Percentiles rank a stretch among this genome's conserved stretches.
Evolutionary conservation across 2,329 filamentous ascomycete genomes (phyloP).

Genomic region (Neonectria faginata): DNA sequence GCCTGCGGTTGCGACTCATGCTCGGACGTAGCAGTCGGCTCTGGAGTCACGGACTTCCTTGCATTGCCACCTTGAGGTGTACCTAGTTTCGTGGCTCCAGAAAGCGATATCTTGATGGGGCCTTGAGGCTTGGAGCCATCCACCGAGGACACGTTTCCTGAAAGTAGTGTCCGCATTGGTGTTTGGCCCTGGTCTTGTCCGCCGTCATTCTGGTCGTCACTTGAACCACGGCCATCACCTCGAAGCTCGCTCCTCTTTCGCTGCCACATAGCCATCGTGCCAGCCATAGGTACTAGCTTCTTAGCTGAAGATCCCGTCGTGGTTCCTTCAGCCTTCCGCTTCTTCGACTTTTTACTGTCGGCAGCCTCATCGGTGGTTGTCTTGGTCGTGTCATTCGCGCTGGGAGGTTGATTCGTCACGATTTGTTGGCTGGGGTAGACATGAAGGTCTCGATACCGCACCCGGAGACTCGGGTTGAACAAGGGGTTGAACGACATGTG

Average conservation of each 20-base stretch:
- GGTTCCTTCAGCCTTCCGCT: constrained; percentile 63
- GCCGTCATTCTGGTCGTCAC: constrained; percentile 16
- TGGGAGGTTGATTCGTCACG: constrained; percentile 65
- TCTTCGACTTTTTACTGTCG: constrained; percentile 60
- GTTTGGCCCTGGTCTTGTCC: constrained; percentile 36
- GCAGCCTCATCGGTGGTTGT: constrained; percentile 42
- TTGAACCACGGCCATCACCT: constrained; percentile 30
- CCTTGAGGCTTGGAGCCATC: constrained; percentile 37
- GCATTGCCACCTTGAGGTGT: constrained; percentile 24
- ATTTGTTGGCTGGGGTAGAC: constrained; percentile 76
- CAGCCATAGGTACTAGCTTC: constrained; percentile 56
- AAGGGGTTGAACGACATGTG: constrained; percentile 77
- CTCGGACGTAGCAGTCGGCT: constrained; percentile 16
- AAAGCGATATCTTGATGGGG: constrained; percentile 51
- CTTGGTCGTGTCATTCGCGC: constrained; percentile 46
- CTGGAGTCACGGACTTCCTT: constrained; percentile 29
- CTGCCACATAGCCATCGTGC: constrained; percentile 60
- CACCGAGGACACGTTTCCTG: constrained; percentile 23
- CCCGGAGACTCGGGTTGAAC: constrained; percentile 73
- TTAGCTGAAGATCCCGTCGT: constrained; percentile 48
- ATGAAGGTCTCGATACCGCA: constrained; percentile 82
- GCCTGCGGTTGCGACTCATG: constrained; percentile 9
- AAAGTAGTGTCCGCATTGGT: constrained; percentile 39
- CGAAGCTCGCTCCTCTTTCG: constrained; percentile 57
- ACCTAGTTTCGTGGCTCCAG: constrained; percentile 38